Conservation (phyloP, 169 alveolate species). For the Plasmodium malariae region DNA sequence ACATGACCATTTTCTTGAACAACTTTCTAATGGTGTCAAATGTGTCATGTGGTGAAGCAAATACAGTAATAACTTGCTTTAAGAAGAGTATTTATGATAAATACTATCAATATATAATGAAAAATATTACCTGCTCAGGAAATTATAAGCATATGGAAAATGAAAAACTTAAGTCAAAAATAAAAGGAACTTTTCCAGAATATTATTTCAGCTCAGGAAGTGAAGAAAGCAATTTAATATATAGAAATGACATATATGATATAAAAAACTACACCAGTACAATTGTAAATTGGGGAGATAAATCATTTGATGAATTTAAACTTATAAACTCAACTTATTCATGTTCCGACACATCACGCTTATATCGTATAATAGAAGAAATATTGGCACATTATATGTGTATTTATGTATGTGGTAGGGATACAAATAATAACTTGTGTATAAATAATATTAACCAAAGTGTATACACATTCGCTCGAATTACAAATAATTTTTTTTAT, state of each 20-base stretch:
- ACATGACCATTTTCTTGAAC: slow-evolving; percentile 75
- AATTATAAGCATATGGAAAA: slow-evolving; percentile 69
- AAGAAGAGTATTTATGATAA: slow-evolving; percentile 69
- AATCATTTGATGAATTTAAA: slow-evolving; percentile 73
- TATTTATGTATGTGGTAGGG: slow-evolving; percentile 74
- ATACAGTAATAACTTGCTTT: slow-evolving; percentile 67
- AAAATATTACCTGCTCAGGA: slow-evolving; percentile 63
- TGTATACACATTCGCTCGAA: slow-evolving; percentile 58
- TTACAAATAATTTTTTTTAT: slow-evolving; percentile 52
- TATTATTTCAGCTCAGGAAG: slow-evolving; percentile 35
- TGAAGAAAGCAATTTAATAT: slow-evolving; percentile 36
- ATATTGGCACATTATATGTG: slow-evolving; percentile 73
- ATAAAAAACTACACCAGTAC: slow-evolving; percentile 65
- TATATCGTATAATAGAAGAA: slow-evolving; percentile 68
- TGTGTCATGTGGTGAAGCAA: slow-evolving; percentile 74
- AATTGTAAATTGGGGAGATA: slow-evolving; percentile 72
- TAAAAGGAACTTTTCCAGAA: slow-evolving; percentile 31
- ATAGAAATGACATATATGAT: slow-evolving; percentile 71
- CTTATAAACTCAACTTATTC: slow-evolving; percentile 58
- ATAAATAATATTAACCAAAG: slow-evolving; percentile 61
- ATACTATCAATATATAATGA: slow-evolving; percentile 65
- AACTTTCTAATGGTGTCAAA: slow-evolving; percentile 58
- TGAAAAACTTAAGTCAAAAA: slow-evolving; percentile 60
- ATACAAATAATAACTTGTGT: slow-evolving; percentile 67
- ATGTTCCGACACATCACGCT: slow-evolving; percentile 68